A percentile compares a stretch with the other conserved stretches of the same genome.
These are phyloP conservation scores for Closterium sp. DNA, from an alignment of 139 green algal species.

Conservation along the genomic window DNA sequence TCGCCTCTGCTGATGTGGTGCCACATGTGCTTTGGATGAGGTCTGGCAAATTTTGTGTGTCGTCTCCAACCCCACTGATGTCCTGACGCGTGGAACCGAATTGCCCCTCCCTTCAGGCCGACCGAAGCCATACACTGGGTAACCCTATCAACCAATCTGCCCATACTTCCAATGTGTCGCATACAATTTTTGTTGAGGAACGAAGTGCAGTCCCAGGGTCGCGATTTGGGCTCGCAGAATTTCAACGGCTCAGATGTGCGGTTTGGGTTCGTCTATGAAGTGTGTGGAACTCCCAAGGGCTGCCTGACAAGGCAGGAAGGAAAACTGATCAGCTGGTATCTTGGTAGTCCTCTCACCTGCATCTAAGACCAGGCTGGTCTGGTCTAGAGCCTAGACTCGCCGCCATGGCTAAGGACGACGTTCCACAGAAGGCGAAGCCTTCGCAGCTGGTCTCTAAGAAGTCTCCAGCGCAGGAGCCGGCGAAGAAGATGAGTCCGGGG, in stretches of 20 bases:
- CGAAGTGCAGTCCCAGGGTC: not conserved
- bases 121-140: not conserved
- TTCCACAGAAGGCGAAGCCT: not conserved
- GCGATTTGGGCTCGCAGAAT: not conserved
- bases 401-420: not conserved
- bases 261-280: not conserved
- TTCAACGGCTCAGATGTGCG: not conserved
- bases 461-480: not conserved
- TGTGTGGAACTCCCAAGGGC: not conserved
- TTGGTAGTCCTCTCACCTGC: not conserved
- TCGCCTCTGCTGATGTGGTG: not conserved
- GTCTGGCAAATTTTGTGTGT: not conserved
- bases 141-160: not conserved
- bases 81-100: not conserved
- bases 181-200: too few relatives aligned
- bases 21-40: not conserved
- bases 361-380: not conserved
- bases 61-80: not conserved
- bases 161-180: not conserved
- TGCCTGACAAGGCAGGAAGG: not conserved
- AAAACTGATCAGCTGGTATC: not conserved
- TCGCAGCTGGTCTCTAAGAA: not conserved
- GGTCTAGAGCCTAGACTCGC: not conserved
- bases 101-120: not conserved
- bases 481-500: not conserved